A percentile compares a stretch with the other conserved stretches of the same genome.
Evolutionary conservation across 257 asterid species (phyloP).

Genomic region (Fraxinus anomala): DNA sequence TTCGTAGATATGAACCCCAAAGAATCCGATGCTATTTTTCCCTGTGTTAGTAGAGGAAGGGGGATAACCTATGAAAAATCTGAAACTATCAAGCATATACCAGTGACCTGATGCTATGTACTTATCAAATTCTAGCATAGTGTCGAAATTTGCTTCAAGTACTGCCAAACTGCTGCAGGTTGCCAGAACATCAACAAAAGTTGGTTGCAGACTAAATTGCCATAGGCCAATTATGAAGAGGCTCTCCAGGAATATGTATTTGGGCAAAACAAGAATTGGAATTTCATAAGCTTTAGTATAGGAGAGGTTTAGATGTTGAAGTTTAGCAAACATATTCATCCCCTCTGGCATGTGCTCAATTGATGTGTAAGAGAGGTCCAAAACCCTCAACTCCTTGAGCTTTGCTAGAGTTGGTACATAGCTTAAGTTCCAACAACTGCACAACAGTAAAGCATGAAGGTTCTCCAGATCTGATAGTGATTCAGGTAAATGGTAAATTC

Average conservation of each 20-base stretch:
- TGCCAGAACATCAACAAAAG: neutral
- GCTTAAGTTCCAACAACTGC: conserved; percentile 40
- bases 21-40: conserved; percentile 27
- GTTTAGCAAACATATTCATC: conserved; percentile 24
- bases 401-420: conserved; percentile 27
- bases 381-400: conserved; percentile 31
- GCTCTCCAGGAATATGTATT: conserved; percentile 26
- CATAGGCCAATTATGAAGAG: conserved; percentile 17
- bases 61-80: conserved; percentile 29
- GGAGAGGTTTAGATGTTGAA: conserved; percentile 26
- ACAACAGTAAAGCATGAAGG: conserved; percentile 32
- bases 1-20: conserved; percentile 13
- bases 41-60: conserved; percentile 8
- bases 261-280: neutral
- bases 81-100: conserved; percentile 30
- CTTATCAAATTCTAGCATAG: conserved; percentile 20
- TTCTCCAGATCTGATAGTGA: conserved; percentile 32
- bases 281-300: neutral
- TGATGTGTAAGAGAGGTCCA: conserved; percentile 29
- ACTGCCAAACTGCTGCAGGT: conserved; percentile 26
- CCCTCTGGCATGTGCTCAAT: conserved; percentile 17
- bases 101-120: conserved; percentile 26
- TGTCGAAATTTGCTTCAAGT: conserved; percentile 30
- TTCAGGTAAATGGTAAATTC: conserved; percentile 25
- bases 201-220: neutral